Conservation (phyloP, 768 basidiomycete species). For the Mycena sanguinolenta region DNA sequence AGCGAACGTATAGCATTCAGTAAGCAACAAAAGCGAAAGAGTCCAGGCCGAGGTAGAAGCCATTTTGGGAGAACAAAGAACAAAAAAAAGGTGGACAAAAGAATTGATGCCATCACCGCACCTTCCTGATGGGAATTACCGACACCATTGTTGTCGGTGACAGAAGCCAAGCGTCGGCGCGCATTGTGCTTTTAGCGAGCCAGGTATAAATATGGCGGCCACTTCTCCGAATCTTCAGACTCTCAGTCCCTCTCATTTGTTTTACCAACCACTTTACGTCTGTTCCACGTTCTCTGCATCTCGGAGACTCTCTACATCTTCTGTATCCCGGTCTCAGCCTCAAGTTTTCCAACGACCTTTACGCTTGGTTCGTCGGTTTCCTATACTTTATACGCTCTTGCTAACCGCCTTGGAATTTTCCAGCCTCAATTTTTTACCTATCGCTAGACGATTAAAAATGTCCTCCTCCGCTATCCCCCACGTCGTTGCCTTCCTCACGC, state of each 20-base stretch:
- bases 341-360: constrained; percentile 8
- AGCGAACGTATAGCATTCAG: no score
- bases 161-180: no score
- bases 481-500: constrained; percentile 34
- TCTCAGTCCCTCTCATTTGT: neutral
- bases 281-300: neutral
- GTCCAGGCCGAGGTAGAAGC: no score
- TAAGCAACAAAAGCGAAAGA: no score
- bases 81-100: no score
- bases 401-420: neutral
- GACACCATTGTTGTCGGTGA: no score
- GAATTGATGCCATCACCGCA: no score
- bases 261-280: neutral
- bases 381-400: neutral
- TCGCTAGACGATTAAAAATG: constrained; percentile 25
- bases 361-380: constrained; percentile 8
- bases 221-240: neutral
- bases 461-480: constrained; percentile 33
- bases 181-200: neutral
- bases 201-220: neutral
- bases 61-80: no score
- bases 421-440: neutral
- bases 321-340: no score
- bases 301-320: neutral
- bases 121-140: no score